Evolutionary conservation across 306 rosid species (phyloP), one percentile per base, ranked within the genome.

Genomic region (Vigna angularis): DNA sequence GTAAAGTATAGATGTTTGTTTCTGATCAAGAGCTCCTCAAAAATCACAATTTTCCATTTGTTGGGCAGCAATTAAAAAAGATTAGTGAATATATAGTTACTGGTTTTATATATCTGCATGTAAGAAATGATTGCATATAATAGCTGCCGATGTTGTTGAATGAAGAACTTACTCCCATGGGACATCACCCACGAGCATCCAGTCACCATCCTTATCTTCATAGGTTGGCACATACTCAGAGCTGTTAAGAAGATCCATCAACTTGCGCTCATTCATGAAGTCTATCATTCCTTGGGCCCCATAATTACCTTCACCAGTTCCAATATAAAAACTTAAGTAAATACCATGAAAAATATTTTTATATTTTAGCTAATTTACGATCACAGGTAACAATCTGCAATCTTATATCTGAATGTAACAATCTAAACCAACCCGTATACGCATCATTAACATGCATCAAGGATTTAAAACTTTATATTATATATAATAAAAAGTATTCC

Each of bases 161-260:
- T 66, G 74, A 75, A 70, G 78, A 79, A 84, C 98, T 86, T 86
- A 96, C 99, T 91, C 90, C 99, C 99, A 95, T 34, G 99, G 99
- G 83, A 95, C 99, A 87, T 95, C 99, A 50, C 99, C 99, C 75
- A 95, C 99, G 74, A 96, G 97, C 99, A 96, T 96, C 99, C 99
- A 96, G 65, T 96, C 99, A 17, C 99, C 96, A 80, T 96, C 98
- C 96, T 91, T 96, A 87, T 96, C 99, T 85, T 96, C 97, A 91
- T 96, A 96, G 85, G 90, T 87, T 71, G 99, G 99, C 85, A 96
- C 98, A 86, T 96, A 96, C 79, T 96, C 98, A 85, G 97, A 91
- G 65, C 98, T 96, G 89, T 93, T 93, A 48, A 93, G 94, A 80
- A 96, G 96, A 91, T 96, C 98, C 99, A 96, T 96, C 90, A 96